Evolutionary conservation across 2,329 filamentous ascomycete genomes (phyloP).

Genomic region (Chaetomium sp.): DNA sequence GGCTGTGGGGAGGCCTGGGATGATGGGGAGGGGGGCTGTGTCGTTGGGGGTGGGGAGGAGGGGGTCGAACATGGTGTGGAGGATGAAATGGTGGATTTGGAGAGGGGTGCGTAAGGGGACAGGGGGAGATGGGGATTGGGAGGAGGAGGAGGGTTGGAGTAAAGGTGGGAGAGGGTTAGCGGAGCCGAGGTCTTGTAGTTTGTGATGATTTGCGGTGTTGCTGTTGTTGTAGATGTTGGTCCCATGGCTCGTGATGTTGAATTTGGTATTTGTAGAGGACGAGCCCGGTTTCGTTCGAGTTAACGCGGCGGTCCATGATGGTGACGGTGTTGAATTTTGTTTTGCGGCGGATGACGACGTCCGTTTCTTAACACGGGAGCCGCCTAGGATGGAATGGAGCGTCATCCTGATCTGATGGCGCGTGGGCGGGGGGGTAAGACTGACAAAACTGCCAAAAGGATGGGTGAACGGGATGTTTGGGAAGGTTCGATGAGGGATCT

Average conservation of each 20-base stretch:
- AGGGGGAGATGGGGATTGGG: constrained; percentile 43
- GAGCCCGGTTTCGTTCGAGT: constrained; percentile 17
- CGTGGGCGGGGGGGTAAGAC: too few species aligned
- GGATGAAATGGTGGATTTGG: constrained; percentile 57
- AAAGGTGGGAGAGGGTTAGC: constrained; percentile 45
- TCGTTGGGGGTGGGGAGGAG: constrained; percentile 42
- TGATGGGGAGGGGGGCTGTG: too few species aligned
- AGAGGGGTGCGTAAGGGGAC: constrained; percentile 25
- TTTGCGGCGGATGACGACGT: constrained; percentile 7
- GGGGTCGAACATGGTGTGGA: constrained; percentile 55
- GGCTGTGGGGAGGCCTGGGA: too few species aligned
- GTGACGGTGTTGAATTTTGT: neutral
- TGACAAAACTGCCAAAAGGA: too few species aligned
- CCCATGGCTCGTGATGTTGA: neutral
- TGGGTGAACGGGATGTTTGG: too few species aligned
- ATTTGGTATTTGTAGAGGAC: constrained; percentile 6
- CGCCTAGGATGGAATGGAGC: constrained; percentile 22
- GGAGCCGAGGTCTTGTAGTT: constrained; percentile 55
- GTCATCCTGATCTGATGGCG: constrained; percentile 1
- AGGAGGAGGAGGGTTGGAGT: constrained; percentile 35
- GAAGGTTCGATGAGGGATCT: too few species aligned
- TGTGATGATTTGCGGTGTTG: constrained; percentile 31
- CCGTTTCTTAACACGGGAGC: constrained; percentile 21
- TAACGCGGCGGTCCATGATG: constrained; percentile 11
- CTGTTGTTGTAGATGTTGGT: neutral